Conservation (phyloP, 495 filamentous ascomycete species). For the Daldinia concentrica region DNA sequence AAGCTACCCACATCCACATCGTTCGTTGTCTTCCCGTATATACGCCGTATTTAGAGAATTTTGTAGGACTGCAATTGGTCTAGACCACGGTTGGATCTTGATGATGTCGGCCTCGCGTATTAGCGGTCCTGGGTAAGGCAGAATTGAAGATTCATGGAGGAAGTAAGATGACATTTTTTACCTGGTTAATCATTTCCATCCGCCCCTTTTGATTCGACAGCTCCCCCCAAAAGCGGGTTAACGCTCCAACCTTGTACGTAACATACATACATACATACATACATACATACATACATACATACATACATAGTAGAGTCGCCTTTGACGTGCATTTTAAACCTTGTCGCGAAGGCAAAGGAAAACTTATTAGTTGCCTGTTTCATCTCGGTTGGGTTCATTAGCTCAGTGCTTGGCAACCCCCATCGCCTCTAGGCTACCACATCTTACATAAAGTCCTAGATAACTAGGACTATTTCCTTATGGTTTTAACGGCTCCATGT, state of each 20-base stretch:
- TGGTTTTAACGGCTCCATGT: neutral
- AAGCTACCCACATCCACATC: neutral
- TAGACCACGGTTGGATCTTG: conserved; percentile 20
- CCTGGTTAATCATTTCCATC: neutral
- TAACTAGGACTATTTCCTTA: neutral
- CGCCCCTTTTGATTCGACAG: neutral
- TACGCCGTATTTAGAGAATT: conserved; percentile 25
- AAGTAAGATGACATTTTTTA: neutral
- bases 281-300: no score
- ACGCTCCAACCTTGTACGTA: neutral
- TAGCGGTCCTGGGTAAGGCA: neutral
- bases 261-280: no score
- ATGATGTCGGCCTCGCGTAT: conserved; percentile 7
- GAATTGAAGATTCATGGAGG: conserved; percentile 1
- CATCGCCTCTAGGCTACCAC: neutral
- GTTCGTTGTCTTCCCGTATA: neutral
- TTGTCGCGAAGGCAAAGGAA: neutral
- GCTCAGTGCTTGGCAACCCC: neutral
- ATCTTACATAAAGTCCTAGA: neutral
- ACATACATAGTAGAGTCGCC: neutral
- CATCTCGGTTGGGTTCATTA: conserved; percentile 16
- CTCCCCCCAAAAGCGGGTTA: neutral
- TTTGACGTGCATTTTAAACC: conserved; percentile 3
- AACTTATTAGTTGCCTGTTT: conserved; percentile 20
- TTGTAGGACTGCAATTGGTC: conserved; percentile 14